Conservation (phyloP, 2,329 filamentous ascomycete genomes). For the Penicillium sp. region DNA sequence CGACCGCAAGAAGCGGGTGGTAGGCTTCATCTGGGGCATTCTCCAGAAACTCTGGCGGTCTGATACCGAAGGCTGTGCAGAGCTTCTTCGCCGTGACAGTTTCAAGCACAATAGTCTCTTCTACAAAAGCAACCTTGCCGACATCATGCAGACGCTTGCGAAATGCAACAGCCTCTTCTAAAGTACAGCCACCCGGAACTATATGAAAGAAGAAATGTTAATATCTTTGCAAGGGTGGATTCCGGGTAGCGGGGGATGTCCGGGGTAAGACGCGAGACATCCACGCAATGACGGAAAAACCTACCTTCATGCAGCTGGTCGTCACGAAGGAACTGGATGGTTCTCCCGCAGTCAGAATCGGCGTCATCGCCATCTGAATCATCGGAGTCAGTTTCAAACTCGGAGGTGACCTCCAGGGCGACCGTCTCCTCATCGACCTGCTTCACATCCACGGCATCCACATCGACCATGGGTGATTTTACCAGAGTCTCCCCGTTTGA, state of each 20-base stretch:
- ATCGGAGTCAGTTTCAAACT: slow-evolving; percentile 38
- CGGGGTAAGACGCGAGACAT: slow-evolving; percentile 15
- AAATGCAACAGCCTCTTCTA: slow-evolving; percentile 67
- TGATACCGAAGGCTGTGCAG: slow-evolving; percentile 80
- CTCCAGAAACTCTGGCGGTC: slow-evolving; percentile 71
- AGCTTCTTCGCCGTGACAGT: slow-evolving; percentile 77
- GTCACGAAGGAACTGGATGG: slow-evolving; percentile 59
- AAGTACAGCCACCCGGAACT: slow-evolving; percentile 60
- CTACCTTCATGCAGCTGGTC: slow-evolving; percentile 47
- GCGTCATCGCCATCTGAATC: slow-evolving; percentile 57
- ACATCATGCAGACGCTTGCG: slow-evolving; percentile 71
- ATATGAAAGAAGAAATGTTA: slow-evolving; percentile 13
- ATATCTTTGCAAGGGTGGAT: slow-evolving; percentile 12
- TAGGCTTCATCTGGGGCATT: slow-evolving; percentile 72
- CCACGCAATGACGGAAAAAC: slow-evolving; percentile 38
- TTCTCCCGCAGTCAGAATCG: slow-evolving; percentile 64
- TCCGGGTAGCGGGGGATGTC: slow-evolving; percentile 22
- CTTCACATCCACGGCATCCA: slow-evolving; percentile 34
- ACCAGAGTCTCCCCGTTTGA: slow-evolving; percentile 34
- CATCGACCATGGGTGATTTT: slow-evolving; percentile 38
- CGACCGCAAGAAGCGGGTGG: slow-evolving; percentile 71
- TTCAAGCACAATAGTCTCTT: slow-evolving; percentile 67
- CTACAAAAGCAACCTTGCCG: slow-evolving; percentile 76
- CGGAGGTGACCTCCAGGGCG: slow-evolving; percentile 35
- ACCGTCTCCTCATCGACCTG: slow-evolving; percentile 27